Evolutionary conservation across 2,329 filamentous ascomycete genomes (phyloP), one percentile per base, ranked within the genome.

Genomic region (Hysterium pulicare): DNA sequence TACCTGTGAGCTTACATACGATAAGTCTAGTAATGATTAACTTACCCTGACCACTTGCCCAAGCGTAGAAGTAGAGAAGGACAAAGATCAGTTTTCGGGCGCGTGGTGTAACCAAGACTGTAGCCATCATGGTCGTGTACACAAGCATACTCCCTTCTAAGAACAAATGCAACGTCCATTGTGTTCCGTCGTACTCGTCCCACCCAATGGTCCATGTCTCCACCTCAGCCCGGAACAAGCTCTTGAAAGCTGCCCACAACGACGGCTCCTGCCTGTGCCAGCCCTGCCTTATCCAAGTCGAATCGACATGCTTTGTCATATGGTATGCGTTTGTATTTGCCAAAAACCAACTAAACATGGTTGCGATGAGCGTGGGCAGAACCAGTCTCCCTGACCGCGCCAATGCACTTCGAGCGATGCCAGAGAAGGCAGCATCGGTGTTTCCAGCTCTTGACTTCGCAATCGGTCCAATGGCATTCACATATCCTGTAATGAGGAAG

Each of bases 401-500:
- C 47, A 83, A 75, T 0, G 79, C 76, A 11, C 77, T 80, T 48
- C 73, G 75, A 43, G 77, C 73, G 48, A 84, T 72, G 30, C 75
- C 72, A 16, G 58, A 66, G 49, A 80, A 75, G 10, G 78, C 78
- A 1, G 69, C 70, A 32, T 78, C 72, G 42, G 73, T 71, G 50
- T 78, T 72, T 39, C 77, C 79, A 23, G 75, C 67, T 40, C 76
- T 73, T 54, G 70, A 75, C 39, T 78, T 73, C 41, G 73, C 71
- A 45, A 83, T 73, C 13, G 80, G 77, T 54, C 82, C 82, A 40
- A 83, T 70, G 3, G 78, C 75, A 63, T 81, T 83, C 39, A 83
- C 80, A 53, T 82, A 83, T 43, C 80, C 80, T 1, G 85, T 88
- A 39, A 90, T 63, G 47, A 67, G 60, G 57, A 67, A 65, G 54